Evolutionary conservation across 2,329 filamentous ascomycete genomes (phyloP).

Genomic region (Macrophomina phaseolina): DNA sequence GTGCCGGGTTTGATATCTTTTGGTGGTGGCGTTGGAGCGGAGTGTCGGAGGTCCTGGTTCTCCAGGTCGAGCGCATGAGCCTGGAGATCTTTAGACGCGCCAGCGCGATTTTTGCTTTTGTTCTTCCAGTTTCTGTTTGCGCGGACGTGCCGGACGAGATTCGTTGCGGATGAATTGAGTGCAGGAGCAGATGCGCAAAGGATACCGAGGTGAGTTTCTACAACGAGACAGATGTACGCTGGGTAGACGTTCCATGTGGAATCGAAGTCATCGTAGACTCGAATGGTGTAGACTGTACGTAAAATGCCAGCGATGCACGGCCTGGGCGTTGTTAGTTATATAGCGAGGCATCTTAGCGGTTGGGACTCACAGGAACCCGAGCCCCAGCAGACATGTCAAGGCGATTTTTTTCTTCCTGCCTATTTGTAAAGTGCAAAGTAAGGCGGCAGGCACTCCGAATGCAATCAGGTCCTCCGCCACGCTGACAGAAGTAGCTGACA

Average conservation of each 20-base stretch:
- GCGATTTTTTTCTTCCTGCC: constrained; percentile 50
- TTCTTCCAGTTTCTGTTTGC: not conserved
- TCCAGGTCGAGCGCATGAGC: not conserved
- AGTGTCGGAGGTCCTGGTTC: not conserved
- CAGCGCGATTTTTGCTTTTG: not conserved
- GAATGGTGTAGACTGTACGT: constrained; percentile 44
- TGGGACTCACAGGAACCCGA: constrained; percentile 48
- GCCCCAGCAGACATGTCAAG: constrained; percentile 51
- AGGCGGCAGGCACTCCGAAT: constrained; percentile 49
- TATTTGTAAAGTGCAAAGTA: constrained; percentile 52
- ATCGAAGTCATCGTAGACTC: constrained; percentile 44
- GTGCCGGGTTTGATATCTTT: not conserved
- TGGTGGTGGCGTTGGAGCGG: not conserved
- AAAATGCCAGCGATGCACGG: constrained; percentile 44
- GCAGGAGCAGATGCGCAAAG: constrained; percentile 52
- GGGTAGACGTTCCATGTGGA: constrained; percentile 49
- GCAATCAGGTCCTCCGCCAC: constrained; percentile 49
- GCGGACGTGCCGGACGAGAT: not conserved
- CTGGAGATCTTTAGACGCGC: not conserved
- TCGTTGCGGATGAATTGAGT: constrained; percentile 46
- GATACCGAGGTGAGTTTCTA: constrained; percentile 50
- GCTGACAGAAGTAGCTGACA: constrained; percentile 47
- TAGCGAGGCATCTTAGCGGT: not conserved
- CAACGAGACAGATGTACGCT: constrained; percentile 49
- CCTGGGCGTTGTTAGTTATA: constrained; percentile 26